phyloP scores from a whole-genome alignment of 352 stramenopile species.

The Pythium phragmitis region DNA sequence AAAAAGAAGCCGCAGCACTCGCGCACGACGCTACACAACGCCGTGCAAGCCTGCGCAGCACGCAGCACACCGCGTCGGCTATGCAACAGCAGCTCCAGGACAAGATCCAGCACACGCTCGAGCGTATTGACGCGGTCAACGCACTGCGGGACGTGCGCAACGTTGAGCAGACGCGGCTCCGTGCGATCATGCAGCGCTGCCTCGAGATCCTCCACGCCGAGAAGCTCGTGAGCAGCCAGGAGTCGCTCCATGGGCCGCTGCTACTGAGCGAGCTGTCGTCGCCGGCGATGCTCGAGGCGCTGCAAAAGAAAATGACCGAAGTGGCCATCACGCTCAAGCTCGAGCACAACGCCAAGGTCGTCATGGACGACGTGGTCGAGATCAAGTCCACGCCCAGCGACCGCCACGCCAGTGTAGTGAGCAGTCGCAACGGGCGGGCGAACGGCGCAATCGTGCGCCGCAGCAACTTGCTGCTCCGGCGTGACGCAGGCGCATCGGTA shows the following conservation, averaged over 20 bases:
- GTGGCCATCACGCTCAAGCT: conserved; percentile 60
- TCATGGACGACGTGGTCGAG: conserved; percentile 3
- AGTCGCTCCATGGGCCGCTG: conserved; percentile 22
- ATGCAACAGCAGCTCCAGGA: conserved; percentile 42
- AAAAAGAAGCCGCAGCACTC: conserved; percentile 34
- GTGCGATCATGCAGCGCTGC: conserved; percentile 55
- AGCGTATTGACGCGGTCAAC: conserved; percentile 47
- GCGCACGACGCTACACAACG: conserved; percentile 33
- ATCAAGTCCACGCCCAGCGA: background rate
- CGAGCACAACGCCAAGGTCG: conserved; percentile 31
- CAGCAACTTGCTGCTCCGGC: conserved; percentile 56
- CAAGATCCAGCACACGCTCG: conserved; percentile 27
- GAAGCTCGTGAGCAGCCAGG: conserved; percentile 27
- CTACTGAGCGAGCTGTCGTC: conserved; percentile 51
- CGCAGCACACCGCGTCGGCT: conserved; percentile 32
- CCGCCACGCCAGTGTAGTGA: no score
- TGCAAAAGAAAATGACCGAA: conserved; percentile 71
- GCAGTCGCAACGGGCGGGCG: no score
- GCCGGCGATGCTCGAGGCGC: conserved; percentile 46
- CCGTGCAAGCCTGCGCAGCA: conserved; percentile 36
- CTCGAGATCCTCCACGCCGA: conserved; percentile 62
- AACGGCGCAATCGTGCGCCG: conserved; percentile 16
- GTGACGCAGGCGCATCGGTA: conserved; percentile 38
- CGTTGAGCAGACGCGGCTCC: conserved; percentile 43
- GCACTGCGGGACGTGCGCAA: conserved; percentile 52